phyloP scores from a whole-genome alignment of 2,329 filamentous ascomycete genomes.

The Incumbomyces lentus region DNA sequence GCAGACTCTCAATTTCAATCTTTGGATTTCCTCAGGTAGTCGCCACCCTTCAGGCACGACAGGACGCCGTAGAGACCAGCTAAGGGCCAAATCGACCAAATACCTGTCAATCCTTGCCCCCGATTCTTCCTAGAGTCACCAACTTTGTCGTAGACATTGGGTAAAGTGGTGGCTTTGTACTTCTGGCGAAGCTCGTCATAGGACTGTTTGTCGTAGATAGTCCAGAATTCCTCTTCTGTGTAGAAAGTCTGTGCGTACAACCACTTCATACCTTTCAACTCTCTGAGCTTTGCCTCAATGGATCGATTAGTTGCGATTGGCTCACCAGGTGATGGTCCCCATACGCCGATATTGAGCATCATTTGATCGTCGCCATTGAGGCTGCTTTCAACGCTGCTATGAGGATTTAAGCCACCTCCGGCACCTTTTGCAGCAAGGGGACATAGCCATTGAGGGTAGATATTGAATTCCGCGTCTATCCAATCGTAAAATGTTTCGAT shows the following conservation, averaged over 20 bases:
- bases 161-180: slow-evolving; percentile 28
- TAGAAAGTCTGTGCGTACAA: slow-evolving; percentile 82
- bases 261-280: slow-evolving; percentile 73
- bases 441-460: slow-evolving; percentile 52
- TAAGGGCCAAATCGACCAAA: slow-evolving; percentile 18
- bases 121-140: slow-evolving; percentile 9
- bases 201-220: slow-evolving; percentile 29
- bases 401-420: slow-evolving; percentile 1
- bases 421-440: slow-evolving; percentile 29
- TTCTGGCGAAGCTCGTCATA: slow-evolving; percentile 31
- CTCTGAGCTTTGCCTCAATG: slow-evolving; percentile 58
- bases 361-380: slow-evolving; percentile 3
- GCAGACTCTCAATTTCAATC: background rate
- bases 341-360: slow-evolving; percentile 55
- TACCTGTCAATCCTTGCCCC: slow-evolving; percentile 12
- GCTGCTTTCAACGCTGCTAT: background rate
- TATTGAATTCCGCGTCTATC: slow-evolving; percentile 33
- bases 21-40: slow-evolving; percentile 17
- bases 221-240: slow-evolving; percentile 44
- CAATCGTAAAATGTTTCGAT: slow-evolving; percentile 45
- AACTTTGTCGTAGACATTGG: slow-evolving; percentile 31
- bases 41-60: slow-evolving; percentile 17
- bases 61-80: slow-evolving; percentile 17
- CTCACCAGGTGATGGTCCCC: slow-evolving; percentile 60
- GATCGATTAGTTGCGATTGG: slow-evolving; percentile 63